Base-by-base conservation (phyloP, 345 rosid species). In the Citrus australasica region DNA sequence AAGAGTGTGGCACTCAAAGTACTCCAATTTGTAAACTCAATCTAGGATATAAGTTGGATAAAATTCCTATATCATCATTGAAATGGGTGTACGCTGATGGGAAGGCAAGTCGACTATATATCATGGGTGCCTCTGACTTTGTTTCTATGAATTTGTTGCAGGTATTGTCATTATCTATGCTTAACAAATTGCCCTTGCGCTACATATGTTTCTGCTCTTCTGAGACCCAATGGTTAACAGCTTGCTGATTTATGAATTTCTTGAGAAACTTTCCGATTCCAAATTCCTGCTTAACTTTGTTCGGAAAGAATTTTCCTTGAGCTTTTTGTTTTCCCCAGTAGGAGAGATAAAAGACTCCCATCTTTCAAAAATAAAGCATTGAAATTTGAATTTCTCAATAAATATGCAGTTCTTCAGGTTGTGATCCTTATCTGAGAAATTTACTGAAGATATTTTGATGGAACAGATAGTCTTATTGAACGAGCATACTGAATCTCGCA, bases 1-100 rank as follows among this genome's bases (percentile, higher is more conserved):
- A 86, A 76, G 95, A 89, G 56, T 78, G 68, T 51, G 76, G 81
- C 77, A 75, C 79, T 69, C 91, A 84, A 73, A 81, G 61, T 70
- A 56, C 85, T 73, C 94, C 92, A 48, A 38, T 80, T 16, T 87
- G 85, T 76, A 95, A 93, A 84, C 90, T 95, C 53, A 92, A 93
- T 86, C 91, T 95, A n/a, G 97, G 97, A 28, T 95, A 85, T 78
- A 93, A 88, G 81, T 76, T 87, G 73, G 98, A 95, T 33, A 93
- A 92, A 63, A 83, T 81, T 81, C 92, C 97, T 2, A 93, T 95
- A 82, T 53, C 85, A 73, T 88, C 89, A 40, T 79, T 95, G 68
- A 92, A 85, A 87, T 95, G 98, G 92, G 81, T 84, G 65, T 84
- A 88, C 65, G 88, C 83, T 4, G 94, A 95, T 79, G 93, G 90